phyloP scores from a whole-genome alignment of 1,284 basidiomycete species.

The Thelephora terrestris region DNA sequence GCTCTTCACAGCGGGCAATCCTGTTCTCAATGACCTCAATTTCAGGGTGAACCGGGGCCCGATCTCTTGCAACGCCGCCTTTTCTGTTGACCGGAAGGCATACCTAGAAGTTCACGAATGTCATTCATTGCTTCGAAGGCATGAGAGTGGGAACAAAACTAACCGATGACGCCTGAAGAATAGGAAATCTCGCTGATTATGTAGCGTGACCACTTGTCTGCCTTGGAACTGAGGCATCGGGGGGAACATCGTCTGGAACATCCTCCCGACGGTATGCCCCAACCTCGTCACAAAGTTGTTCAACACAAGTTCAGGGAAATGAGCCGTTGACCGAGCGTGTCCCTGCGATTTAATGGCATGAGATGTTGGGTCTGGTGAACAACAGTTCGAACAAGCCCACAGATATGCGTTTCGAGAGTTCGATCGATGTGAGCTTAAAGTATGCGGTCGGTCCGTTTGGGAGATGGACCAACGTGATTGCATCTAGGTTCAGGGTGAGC shows the following conservation, averaged over 20 bases:
- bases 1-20: constrained; percentile 74
- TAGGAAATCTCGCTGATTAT: constrained; percentile 96
- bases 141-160: constrained; percentile 12
- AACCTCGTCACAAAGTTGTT: constrained; percentile 94
- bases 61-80: constrained; percentile 92
- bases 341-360: constrained; percentile 39
- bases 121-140: too few relatives aligned
- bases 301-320: constrained; percentile 92
- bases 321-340: constrained; percentile 86
- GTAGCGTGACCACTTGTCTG: constrained; percentile 93
- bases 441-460: constrained; percentile 93
- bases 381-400: constrained; percentile 32
- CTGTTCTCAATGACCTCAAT: constrained; percentile 81
- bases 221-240: constrained; percentile 94
- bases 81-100: constrained; percentile 85
- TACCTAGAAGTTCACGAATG: constrained; percentile 66
- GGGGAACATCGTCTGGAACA: constrained; percentile 95
- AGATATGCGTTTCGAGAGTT: constrained; percentile 79
- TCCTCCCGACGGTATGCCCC: constrained; percentile 85
- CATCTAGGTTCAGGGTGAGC: constrained; percentile 42
- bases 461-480: constrained; percentile 85
- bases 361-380: constrained; percentile 7
- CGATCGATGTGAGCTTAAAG: constrained; percentile 89
- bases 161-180: constrained; percentile 94
- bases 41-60: constrained; percentile 97